phyloP scores from a whole-genome alignment of 345 rosid genomes.

The Eutrema yunnanense region DNA sequence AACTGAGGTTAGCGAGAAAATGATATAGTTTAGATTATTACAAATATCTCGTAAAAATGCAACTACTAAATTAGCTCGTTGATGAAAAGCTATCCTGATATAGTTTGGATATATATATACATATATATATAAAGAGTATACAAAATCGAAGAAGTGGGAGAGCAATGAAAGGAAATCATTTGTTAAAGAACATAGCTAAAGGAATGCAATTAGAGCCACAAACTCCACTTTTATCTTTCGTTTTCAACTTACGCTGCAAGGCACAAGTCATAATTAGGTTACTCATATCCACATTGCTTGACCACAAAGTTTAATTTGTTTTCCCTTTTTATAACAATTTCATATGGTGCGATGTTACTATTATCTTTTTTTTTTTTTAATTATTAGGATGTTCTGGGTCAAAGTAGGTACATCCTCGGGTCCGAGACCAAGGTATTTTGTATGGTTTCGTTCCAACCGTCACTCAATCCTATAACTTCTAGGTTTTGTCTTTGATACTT shows the following conservation, averaged over 20 bases:
- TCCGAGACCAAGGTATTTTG: too few relatives aligned
- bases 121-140: not conserved
- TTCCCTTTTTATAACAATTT: conserved; percentile 10
- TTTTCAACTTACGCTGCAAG: conserved; percentile 29
- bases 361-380: not conserved
- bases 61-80: not conserved
- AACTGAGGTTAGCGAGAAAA: not conserved
- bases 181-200: conserved; percentile 1
- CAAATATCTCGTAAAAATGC: not conserved
- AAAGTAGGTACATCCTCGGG: too few relatives aligned
- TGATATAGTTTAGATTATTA: not conserved
- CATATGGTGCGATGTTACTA: conserved; percentile 21
- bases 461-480: too few relatives aligned
- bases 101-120: not conserved
- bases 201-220: conserved; percentile 13
- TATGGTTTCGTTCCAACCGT: too few relatives aligned
- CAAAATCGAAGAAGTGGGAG: not conserved
- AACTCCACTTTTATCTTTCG: not conserved
- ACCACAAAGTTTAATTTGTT: conserved; percentile 28
- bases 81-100: not conserved
- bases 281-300: conserved; percentile 31
- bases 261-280: conserved; percentile 29
- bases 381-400: too few relatives aligned
- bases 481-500: too few relatives aligned
- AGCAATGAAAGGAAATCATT: not conserved